These are phyloP conservation scores for Sporothrix variecibatus DNA, from an alignment of 2,329 filamentous ascomycete genomes.

Conservation along the genomic window DNA sequence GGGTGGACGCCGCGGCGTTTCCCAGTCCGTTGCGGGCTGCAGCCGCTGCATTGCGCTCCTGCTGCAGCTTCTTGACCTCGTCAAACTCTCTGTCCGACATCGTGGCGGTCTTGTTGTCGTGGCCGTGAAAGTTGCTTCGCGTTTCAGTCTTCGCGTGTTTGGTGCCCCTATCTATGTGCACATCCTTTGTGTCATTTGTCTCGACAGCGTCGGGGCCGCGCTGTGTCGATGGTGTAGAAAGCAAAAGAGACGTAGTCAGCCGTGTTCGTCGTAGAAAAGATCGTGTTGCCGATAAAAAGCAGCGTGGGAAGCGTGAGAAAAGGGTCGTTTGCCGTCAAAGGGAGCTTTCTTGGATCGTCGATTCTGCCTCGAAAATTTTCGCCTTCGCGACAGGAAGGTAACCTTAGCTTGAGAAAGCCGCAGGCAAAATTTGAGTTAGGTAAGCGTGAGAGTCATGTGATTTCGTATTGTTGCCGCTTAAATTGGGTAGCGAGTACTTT, in stretches of 20 bases:
- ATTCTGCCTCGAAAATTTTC: slow-evolving; percentile 25
- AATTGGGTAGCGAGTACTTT: neutral
- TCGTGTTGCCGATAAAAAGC: neutral
- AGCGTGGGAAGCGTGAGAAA: neutral
- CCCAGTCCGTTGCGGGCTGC: slow-evolving; percentile 77
- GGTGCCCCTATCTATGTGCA: slow-evolving; percentile 14
- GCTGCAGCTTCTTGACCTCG: slow-evolving; percentile 81
- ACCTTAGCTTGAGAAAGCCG: neutral
- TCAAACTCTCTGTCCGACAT: slow-evolving; percentile 85
- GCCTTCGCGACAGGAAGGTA: slow-evolving; percentile 13
- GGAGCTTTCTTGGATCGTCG: slow-evolving; percentile 7
- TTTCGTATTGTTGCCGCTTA: neutral
- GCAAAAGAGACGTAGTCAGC: too few relatives aligned
- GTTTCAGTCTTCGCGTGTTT: neutral
- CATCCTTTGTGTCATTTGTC: slow-evolving; percentile 24
- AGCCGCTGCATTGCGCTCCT: slow-evolving; percentile 83
- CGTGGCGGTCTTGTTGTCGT: slow-evolving; percentile 36
- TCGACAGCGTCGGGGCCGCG: slow-evolving; percentile 23
- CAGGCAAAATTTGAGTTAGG: slow-evolving; percentile 6
- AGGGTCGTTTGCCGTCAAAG: neutral
- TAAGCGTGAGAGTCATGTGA: neutral
- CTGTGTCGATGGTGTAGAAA: slow-evolving; percentile 10
- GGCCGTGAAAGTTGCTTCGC: neutral
- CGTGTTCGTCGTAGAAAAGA: neutral
- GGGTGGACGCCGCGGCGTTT: slow-evolving; percentile 71